Conservation (phyloP, 2,329 filamentous ascomycete species). For the Claviceps quebecensis region DNA sequence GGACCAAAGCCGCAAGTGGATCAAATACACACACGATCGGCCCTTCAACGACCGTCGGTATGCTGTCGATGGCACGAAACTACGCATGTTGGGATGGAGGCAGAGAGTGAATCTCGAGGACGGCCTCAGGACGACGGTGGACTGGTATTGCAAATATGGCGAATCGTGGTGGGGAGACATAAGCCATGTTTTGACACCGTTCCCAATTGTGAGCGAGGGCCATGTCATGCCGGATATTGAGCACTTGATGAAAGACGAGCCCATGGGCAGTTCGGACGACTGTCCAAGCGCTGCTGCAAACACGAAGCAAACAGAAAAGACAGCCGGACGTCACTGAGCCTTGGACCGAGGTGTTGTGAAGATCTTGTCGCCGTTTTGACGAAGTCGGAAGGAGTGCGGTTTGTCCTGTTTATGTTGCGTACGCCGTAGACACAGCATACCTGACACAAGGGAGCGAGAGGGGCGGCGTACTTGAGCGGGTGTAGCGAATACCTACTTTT, state of each 20-base stretch:
- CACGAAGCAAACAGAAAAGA: slow-evolving; percentile 8
- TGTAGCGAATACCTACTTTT: background rate
- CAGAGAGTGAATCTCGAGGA: slow-evolving; percentile 52
- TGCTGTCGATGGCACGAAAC: slow-evolving; percentile 55
- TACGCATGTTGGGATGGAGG: slow-evolving; percentile 53
- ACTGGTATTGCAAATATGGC: slow-evolving; percentile 55
- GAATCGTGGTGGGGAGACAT: slow-evolving; percentile 63
- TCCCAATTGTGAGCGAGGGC: slow-evolving; percentile 44
- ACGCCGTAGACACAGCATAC: no score
- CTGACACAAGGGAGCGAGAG: background rate
- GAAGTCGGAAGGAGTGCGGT: background rate
- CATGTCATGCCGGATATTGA: slow-evolving; percentile 39
- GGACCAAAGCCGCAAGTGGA: slow-evolving; percentile 46
- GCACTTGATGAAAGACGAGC: slow-evolving; percentile 20
- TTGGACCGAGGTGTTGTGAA: background rate
- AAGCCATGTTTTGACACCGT: slow-evolving; percentile 52
- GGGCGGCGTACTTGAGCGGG: background rate
- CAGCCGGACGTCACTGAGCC: slow-evolving; percentile 4
- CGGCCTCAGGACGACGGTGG: slow-evolving; percentile 49
- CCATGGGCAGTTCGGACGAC: slow-evolving; percentile 13
- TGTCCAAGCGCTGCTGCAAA: background rate
- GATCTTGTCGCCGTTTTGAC: background rate
- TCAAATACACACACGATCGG: slow-evolving; percentile 63
- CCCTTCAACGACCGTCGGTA: slow-evolving; percentile 68
- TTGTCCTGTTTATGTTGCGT: background rate